phyloP scores from a whole-genome alignment of 1,139 yeast species.

The Citeromyces siamensis region DNA sequence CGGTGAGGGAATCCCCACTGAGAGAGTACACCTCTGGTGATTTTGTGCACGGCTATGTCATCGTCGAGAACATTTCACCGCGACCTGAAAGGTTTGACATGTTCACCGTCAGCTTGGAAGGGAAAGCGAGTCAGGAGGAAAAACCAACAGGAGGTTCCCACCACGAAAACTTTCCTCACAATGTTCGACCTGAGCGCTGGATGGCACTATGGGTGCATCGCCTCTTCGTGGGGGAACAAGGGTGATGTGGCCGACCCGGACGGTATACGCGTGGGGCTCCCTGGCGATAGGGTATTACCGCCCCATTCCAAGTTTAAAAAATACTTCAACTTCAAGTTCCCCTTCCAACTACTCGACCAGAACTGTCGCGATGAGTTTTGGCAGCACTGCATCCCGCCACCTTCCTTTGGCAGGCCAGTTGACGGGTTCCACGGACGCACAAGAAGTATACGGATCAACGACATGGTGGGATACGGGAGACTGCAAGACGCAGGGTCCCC shows the following conservation, averaged over 20 bases:
- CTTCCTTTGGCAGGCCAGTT: conserved; percentile 43
- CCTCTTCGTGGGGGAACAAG: conserved; percentile 11
- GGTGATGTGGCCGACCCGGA: conserved; percentile 20
- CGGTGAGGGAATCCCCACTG: conserved; percentile 20
- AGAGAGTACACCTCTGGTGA: conserved; percentile 45
- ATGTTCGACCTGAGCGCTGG: conserved; percentile 31
- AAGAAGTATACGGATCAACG: conserved; percentile 10
- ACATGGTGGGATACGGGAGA: conserved; percentile 26
- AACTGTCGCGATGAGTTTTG: conserved; percentile 40
- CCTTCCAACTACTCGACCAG: conserved; percentile 41
- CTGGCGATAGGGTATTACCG: conserved; percentile 32
- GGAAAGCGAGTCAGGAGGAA: conserved; percentile 20
- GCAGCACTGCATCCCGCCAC: conserved; percentile 45
- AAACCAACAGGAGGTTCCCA: conserved; percentile 14
- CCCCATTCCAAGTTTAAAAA: conserved; percentile 47
- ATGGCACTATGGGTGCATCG: conserved; percentile 25
- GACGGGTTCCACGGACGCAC: conserved; percentile 10
- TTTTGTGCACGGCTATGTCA: conserved; percentile 38
- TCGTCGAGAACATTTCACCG: conserved; percentile 28
- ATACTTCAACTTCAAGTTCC: conserved; percentile 52
- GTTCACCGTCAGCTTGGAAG: conserved; percentile 49
- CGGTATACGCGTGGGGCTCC: conserved; percentile 37
- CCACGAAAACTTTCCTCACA: conserved; percentile 23
- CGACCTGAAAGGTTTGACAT: conserved; percentile 36
- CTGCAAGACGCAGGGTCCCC: conserved; percentile 24